Percentiles rank a stretch among this genome's conserved stretches.
Evolutionary conservation across 2,329 filamentous ascomycete species (phyloP).

Genomic region (Colletotrichum sp.): DNA sequence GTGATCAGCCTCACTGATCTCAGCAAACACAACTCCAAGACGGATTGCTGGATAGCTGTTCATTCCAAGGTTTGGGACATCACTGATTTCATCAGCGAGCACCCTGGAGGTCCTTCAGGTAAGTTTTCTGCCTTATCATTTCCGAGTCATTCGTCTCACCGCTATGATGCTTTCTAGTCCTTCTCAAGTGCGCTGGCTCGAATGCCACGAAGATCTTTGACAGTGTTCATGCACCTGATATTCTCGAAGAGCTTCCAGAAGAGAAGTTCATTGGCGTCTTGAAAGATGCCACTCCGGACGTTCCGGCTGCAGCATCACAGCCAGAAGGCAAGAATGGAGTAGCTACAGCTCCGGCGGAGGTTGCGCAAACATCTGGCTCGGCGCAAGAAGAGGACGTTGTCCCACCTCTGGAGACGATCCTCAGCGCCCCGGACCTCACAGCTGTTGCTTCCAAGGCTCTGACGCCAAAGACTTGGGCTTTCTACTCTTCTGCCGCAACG

Average conservation of each 20-base stretch:
- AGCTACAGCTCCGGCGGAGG: neutral
- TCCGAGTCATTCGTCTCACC: neutral
- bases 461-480: conserved; percentile 45
- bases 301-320: conserved; percentile 42
- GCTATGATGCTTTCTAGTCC: conserved; percentile 42
- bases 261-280: conserved; percentile 30
- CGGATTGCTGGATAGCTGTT: conserved; percentile 71
- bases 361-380: conserved; percentile 25
- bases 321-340: conserved; percentile 46
- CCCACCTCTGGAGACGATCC: conserved; percentile 33
- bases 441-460: conserved; percentile 34
- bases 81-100: conserved; percentile 62
- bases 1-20: conserved; percentile 40
- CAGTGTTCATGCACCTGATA: conserved; percentile 32
- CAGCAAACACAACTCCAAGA: conserved; percentile 50
- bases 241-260: conserved; percentile 31
- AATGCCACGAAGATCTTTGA: conserved; percentile 39
- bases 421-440: conserved; percentile 42
- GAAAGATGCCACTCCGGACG: conserved; percentile 34
- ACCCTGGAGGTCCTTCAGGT: conserved; percentile 42
- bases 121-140: neutral
- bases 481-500: conserved; percentile 85
- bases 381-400: conserved; percentile 51
- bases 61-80: conserved; percentile 73
- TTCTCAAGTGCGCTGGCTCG: conserved; percentile 42